Evolutionary conservation across 192 early-diverging fungal genomes (phyloP), one percentile per base, ranked within the genome.

Genomic region (Gorgonomyces haynaldii): DNA sequence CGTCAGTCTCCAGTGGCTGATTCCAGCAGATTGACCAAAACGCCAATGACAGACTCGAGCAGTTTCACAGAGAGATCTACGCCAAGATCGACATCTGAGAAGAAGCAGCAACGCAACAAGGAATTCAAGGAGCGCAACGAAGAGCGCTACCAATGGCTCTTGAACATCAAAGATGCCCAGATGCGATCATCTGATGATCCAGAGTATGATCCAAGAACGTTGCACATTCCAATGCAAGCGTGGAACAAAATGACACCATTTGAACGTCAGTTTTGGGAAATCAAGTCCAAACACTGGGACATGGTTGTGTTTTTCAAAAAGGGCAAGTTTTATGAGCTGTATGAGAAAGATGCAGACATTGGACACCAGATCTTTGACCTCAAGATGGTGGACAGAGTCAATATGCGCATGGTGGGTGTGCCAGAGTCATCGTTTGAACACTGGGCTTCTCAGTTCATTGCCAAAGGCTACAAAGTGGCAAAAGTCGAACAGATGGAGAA

Each of bases 351-450:
- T 55, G 96, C 96, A 1, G 83, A 93, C 35, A 87, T 99, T 56
- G 94, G 89, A 20, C 90, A 92, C 53, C 84, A 84, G 43, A 73
- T 89, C 44, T 98, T 98, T 61, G 96, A 98, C 61, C 74, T 97
- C 52, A 95, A 95, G 45, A 54, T 98, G 52, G 91, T 89, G 1
- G 94, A 95, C 57, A 75, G 96, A 19, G 86, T 85, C 36, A 96
- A 98, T 70, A 99, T 99, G 96, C 70, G 89, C 24, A 96, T 99
- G 96, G 89, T 85, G 0, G 96, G 96, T 9, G 91, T 96, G 1
- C 96, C 96, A 12, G 96, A 97, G 59, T 72, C 67, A 12, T 82
- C 83, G 6, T 96, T 98, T 52, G 90, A 95, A 45, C 70, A 86
- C 54, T 99, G 93, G 93, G 89, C 89, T 0, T 72, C 88, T 2